Conservation (phyloP, 2,329 filamentous ascomycete genomes). For the Curvularia lunata region DNA sequence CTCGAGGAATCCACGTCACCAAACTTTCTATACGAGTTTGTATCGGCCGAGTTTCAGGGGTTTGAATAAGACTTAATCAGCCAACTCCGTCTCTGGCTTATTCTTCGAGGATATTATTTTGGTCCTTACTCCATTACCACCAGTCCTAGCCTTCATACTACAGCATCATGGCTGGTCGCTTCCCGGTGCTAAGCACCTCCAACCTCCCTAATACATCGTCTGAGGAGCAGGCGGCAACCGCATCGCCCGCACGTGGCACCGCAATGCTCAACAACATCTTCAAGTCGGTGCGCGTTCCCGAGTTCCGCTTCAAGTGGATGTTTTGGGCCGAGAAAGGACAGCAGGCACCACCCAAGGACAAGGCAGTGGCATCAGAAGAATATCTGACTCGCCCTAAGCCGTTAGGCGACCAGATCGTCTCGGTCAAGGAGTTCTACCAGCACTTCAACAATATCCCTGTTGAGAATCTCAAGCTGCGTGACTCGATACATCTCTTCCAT, state of each 20-base stretch:
- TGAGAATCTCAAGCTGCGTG: conserved; percentile 71
- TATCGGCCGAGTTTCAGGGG: background rate
- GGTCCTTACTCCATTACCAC: background rate
- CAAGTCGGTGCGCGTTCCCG: conserved; percentile 55
- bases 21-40: background rate
- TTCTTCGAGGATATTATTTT: background rate
- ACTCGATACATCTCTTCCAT: conserved; percentile 78
- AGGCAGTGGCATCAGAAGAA: conserved; percentile 28
- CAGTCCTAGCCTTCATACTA: background rate
- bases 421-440: conserved; percentile 58
- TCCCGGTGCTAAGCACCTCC: conserved; percentile 46
- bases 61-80: background rate
- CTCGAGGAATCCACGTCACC: background rate
- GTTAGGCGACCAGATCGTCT: conserved; percentile 52
- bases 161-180: conserved; percentile 38
- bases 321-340: conserved; percentile 58
- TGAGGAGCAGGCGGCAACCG: conserved; percentile 64
- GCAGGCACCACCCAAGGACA: conserved; percentile 34
- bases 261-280: conserved; percentile 67
- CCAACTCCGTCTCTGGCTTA: background rate
- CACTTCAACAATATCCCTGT: conserved; percentile 75
- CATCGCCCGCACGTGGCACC: conserved; percentile 76
- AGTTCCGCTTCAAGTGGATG: conserved; percentile 60
- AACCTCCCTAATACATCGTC: conserved; percentile 66
- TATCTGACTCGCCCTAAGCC: conserved; percentile 57